Evolutionary conservation across 257 asterid species (phyloP), one percentile per base, ranked within the genome.

Genomic region (Solanum tacnaense): DNA sequence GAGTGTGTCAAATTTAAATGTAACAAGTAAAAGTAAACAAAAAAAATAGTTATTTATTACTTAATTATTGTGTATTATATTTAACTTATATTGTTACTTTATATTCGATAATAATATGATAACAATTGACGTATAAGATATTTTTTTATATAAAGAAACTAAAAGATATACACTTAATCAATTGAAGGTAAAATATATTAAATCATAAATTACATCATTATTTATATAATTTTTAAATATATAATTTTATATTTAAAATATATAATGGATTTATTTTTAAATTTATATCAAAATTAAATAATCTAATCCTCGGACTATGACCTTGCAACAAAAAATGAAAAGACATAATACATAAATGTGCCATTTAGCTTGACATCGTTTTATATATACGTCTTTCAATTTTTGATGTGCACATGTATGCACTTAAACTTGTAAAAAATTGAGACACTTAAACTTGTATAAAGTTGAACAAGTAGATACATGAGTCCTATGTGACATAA

Each of bases 281-380:
- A 9, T 72, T 34, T 6, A 32, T 9, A 31, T 72, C 25, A 16
- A 72, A 71, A 34, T 0, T 73, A 20, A 34, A 16, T 73, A 34
- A 10, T 34, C 1, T 73, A 13, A 18, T 21, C 49, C 5, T 5
- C 1, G 0, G 4, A 20, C 3, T 9, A 25, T 0, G 1, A 35
- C 16, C 5, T 10, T 18, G 8, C 8, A 21, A 5, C 9, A 21
- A 1, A 11, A 52, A 2, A 52, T 52, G 60, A 52, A 49, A 46
- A 49, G 9, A 0, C 60, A 49, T 13, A 49, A 49, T 49, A 49
- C 60, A 49, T 49, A 1, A 16, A 49, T 49, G 3, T 52, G 1
- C 0, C 8, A 0, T 0, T 16, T 49, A 49, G 9, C 18, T 49
- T 52, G 60, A 7, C 7, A 0, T 16, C 1, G 0, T 52, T 52